Conservation (phyloP, 1,284 basidiomycete species). For the Puccinia triticina region DNA sequence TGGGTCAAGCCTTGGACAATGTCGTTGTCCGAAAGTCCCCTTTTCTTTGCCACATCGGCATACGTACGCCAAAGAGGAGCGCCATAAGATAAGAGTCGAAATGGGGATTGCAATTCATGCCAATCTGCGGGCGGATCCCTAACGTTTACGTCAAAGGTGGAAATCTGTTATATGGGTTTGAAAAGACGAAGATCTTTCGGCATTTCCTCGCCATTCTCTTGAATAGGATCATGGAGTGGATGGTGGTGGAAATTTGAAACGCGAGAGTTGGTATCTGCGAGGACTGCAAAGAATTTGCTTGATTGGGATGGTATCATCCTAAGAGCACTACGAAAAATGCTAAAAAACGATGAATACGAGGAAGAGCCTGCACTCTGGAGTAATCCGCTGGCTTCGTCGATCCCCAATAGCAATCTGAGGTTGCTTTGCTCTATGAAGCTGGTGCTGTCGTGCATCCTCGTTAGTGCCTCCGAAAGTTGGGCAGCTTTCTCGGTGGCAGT, state of each 20-base stretch:
- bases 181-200: too few species aligned
- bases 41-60: neutral
- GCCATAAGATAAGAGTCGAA: neutral
- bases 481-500: neutral
- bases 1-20: neutral
- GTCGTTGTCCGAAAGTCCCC: neutral
- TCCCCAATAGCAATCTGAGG: neutral
- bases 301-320: neutral
- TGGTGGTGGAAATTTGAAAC: neutral
- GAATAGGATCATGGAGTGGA: neutral
- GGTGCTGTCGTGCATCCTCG: neutral
- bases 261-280: neutral
- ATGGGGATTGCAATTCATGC: neutral
- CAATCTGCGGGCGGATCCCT: neutral
- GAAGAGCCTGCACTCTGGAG: neutral
- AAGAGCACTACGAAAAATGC: neutral
- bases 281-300: neutral
- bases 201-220: too few species aligned
- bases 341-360: neutral
- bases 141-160: neutral
- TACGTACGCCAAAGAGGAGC: neutral
- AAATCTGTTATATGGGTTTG: neutral
- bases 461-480: neutral
- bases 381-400: conserved; percentile 9
- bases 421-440: neutral